phyloP scores from a whole-genome alignment of 2,329 filamentous ascomycete genomes.

The Aspergillus phoenicis region DNA sequence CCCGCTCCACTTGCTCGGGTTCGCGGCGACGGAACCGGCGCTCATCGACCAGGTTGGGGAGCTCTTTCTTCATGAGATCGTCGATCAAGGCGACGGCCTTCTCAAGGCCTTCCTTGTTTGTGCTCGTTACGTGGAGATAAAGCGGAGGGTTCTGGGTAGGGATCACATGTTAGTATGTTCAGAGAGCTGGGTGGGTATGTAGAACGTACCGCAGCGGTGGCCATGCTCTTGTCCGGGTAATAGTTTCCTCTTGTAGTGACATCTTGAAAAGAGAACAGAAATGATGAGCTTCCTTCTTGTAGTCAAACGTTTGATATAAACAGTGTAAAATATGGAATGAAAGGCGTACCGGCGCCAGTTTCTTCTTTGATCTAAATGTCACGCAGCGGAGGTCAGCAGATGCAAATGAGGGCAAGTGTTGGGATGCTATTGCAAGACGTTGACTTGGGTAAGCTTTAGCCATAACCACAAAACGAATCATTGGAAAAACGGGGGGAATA shows the following conservation, averaged over 20 bases:
- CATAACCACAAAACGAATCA: slow-evolving; percentile 52
- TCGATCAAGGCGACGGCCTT: slow-evolving; percentile 85
- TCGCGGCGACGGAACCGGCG: slow-evolving; percentile 85
- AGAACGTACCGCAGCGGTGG: slow-evolving; percentile 78
- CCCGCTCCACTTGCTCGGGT: slow-evolving; percentile 76
- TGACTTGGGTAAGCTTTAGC: slow-evolving; percentile 70
- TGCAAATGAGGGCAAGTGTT: slow-evolving; percentile 69
- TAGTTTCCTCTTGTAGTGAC: slow-evolving; percentile 97
- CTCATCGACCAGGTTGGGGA: slow-evolving; percentile 94
- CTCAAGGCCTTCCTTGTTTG: slow-evolving; percentile 86
- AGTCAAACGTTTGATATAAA: slow-evolving; percentile 50
- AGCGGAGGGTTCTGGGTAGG: slow-evolving; percentile 77
- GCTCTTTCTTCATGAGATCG: slow-evolving; percentile 92
- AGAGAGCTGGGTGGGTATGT: too few species aligned
- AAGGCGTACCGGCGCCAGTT: slow-evolving; percentile 96
- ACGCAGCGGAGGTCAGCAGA: slow-evolving; percentile 90
- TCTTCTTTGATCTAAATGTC: slow-evolving; percentile 98
- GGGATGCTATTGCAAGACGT: slow-evolving; percentile 59
- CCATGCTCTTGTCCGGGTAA: slow-evolving; percentile 97
- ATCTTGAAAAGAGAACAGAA: slow-evolving; percentile 70
- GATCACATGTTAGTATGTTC: slow-evolving; percentile 1
- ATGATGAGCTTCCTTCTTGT: slow-evolving; percentile 62
- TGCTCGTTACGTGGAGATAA: slow-evolving; percentile 94
- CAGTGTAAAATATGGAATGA: slow-evolving; percentile 43
- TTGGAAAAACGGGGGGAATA: too few species aligned